Base-by-base conservation (phyloP, 2,329 filamentous ascomycete genomes). In the Moelleriella libera region DNA sequence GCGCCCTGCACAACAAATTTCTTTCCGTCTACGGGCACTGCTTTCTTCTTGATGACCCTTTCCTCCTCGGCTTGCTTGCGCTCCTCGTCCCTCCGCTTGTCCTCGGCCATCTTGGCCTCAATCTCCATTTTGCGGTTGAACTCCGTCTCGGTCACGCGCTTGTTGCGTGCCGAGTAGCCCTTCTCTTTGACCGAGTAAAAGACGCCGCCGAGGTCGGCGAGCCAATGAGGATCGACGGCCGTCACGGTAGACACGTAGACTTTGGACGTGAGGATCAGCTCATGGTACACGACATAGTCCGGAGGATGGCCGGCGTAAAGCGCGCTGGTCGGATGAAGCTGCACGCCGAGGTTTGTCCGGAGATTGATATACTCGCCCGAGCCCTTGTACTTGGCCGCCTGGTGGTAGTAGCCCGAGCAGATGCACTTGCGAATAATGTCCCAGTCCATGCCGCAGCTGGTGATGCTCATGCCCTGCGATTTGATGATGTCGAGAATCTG, bases 211-310 rank as follows among this genome's bases (percentile, higher is more conserved):
- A 98, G 72, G 61, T 98, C 92, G 6, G 92, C 92, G 41, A 98
- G 78, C 92, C 92, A 98, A 61, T 94, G 88, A 46, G 92, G 90
- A 62, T 98, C 92, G 1, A 98, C 92, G 1, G 88, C 80, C 5
- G 92, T 98, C 8, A 98, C 92, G 5, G 88, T 95, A 3, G 87
- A 94, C 81, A 98, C 96, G 69, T 97, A 98, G 62, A 97, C 92
- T 62, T 95, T 96, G 49, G 83, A 87, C 0, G 92, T 98, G 51
- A 98, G 78, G 57, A 98, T 95, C 49, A 98, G 78, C 65, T 98
- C 92, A 70, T 98, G 92, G 66, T 98, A 98, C 41, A 98, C 82
- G 46, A 98, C 88, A 60, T 97, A 97, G 61, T 98, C 92, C 1
- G 94, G 92, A 29, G 95, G 78, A 64, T 95, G 94, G 4, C 92